A percentile compares a stretch with the other conserved stretches of the same genome.
Evolutionary conservation across 2,329 filamentous ascomycete genomes (phyloP).

Genomic region (Didymella pomorum): DNA sequence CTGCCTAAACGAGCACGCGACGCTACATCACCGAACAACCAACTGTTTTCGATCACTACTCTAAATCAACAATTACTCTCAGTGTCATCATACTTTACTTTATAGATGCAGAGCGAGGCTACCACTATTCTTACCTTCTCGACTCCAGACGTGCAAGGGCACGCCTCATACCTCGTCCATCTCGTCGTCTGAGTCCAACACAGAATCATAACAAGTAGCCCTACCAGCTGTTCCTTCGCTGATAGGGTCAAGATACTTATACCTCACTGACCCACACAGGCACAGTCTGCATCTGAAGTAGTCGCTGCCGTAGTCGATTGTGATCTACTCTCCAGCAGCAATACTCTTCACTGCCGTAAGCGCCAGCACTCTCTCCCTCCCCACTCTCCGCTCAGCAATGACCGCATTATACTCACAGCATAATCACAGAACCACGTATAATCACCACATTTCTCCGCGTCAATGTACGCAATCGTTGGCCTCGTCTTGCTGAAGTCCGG

Average conservation of each 20-base stretch:
- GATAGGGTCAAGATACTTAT: slow-evolving; percentile 1
- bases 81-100: too few species aligned
- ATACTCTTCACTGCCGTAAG: background rate
- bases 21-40: background rate
- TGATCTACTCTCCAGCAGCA: slow-evolving; percentile 2
- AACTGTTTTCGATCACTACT: background rate
- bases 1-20: slow-evolving; percentile 15
- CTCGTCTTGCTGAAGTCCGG: slow-evolving; percentile 6
- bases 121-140: background rate
- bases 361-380: slow-evolving; percentile 2
- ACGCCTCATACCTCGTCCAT: background rate
- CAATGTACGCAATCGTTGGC: slow-evolving; percentile 8
- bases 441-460: slow-evolving; percentile 10
- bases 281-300: slow-evolving; percentile 1
- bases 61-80: background rate
- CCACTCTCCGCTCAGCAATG: slow-evolving; percentile 13
- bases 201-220: background rate
- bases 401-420: slow-evolving; percentile 18
- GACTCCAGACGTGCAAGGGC: background rate
- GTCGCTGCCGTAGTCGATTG: background rate
- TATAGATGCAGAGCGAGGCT: too few species aligned
- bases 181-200: background rate
- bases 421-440: slow-evolving; percentile 24
- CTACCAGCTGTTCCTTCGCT: too few species aligned
- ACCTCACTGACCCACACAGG: slow-evolving; percentile 8